Evolutionary conservation across 495 filamentous ascomycete genomes (phyloP).

Genomic region (Niebla homalea): DNA sequence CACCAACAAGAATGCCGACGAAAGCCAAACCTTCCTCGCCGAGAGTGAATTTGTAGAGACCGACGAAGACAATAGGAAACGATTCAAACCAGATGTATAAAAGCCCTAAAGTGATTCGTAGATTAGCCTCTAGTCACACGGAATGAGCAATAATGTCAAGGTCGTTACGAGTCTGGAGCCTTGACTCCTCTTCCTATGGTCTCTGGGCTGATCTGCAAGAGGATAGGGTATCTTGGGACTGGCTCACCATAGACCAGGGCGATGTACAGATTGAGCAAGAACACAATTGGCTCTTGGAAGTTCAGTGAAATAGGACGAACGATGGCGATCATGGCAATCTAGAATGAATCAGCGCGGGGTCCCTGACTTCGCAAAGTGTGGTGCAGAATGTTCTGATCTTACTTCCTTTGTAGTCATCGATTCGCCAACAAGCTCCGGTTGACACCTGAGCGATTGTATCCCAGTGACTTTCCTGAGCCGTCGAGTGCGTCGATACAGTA

Average conservation of each 20-base stretch:
- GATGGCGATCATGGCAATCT: conserved; percentile 23
- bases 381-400: neutral
- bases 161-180: no score
- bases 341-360: neutral
- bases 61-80: conserved; percentile 39
- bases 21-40: conserved; percentile 36
- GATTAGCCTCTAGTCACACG: no score
- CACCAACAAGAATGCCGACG: conserved; percentile 35
- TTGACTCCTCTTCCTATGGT: no score
- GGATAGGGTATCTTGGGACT: no score
- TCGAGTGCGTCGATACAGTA: conserved; percentile 19
- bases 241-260: conserved; percentile 33
- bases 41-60: conserved; percentile 35
- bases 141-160: no score
- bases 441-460: conserved; percentile 19
- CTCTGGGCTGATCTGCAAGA: no score
- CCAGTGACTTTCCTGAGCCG: conserved; percentile 22
- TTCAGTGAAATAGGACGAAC: conserved; percentile 31
- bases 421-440: conserved; percentile 30
- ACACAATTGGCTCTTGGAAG: conserved; percentile 36
- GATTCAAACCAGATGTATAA: conserved; percentile 46
- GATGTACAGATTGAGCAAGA: conserved; percentile 40
- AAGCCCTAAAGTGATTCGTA: conserved; percentile 12
- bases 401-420: conserved; percentile 21
- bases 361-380: neutral